Evolutionary conservation across 176 grass and related monocot species (phyloP), one percentile per base, ranked within the genome.

Genomic region (Chrysopogon serrulatus): DNA sequence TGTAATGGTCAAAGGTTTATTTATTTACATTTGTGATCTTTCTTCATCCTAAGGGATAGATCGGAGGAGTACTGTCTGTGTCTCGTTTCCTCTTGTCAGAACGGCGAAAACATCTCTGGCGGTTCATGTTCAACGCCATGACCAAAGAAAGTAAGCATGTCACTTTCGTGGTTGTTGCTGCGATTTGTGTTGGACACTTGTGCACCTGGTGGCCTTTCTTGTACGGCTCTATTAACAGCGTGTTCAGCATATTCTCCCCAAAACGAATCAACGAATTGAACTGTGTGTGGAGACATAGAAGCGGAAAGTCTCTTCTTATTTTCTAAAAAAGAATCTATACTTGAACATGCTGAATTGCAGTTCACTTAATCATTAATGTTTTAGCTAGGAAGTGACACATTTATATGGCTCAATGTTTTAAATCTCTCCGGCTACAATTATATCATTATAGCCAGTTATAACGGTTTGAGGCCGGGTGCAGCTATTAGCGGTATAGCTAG

Each of bases 151-250:
- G 3, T 10, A 34, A 68, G 34, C 28, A 23, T 41, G 5, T 57
- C 82, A 39, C 31, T 51, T 49, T 76, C 51, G 9, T 61, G 65
- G 51, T 78, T 10, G 74, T 61, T 79, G n/a, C n/a, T n/a, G 75
- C 15, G 5, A 30, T 79, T 48, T 10, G 3, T 12, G 9, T 26
- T 40, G 0, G 74, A 10, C 63, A 33, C 18, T 33, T 4, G 16
- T 10, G 15, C 44, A 47, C 48, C 62, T 62, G 65, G 31, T 45
- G 21, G 10, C n/a, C 15, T 70, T 28, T 54, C n/a, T 10, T 36
- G 32, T 61, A 62, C 59, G 59, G 11, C n/a, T 62, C 23, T 26
- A 27, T 28, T 11, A 27, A n/a, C n/a, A 81, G 45, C 34, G 43
- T 81, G n/a, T 31, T 69, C 24, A 70, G 2, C 31, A 19, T 17